These are phyloP conservation scores for Oryza brachyantha DNA, from an alignment of 176 grass and related monocot species.

Conservation along the genomic window DNA sequence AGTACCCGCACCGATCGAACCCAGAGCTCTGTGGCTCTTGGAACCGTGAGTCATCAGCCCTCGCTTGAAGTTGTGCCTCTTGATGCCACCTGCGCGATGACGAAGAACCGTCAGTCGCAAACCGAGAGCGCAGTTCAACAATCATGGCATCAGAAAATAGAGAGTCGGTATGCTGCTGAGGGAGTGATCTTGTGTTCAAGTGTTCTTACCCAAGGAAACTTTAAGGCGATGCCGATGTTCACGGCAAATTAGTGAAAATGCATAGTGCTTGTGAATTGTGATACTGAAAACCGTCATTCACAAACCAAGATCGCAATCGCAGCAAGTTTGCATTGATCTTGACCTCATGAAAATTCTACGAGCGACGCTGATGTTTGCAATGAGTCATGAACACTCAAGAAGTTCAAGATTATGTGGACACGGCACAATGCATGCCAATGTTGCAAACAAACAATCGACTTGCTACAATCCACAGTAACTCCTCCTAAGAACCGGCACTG, in stretches of 20 bases:
- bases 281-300: too few species aligned
- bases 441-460: not conserved
- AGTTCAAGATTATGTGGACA: not conserved
- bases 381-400: not conserved
- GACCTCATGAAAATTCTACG: not conserved
- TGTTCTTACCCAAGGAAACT: too few species aligned
- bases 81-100: constrained; percentile 74
- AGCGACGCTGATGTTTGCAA: not conserved
- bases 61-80: constrained; percentile 90
- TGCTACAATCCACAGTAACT: not conserved
- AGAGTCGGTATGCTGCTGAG: too few species aligned
- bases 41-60: constrained; percentile 92
- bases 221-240: too few species aligned
- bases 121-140: not conserved
- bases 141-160: not conserved
- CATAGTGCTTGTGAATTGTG: too few species aligned
- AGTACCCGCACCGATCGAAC: constrained; percentile 89
- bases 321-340: too few species aligned
- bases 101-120: not conserved
- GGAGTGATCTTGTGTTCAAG: too few species aligned
- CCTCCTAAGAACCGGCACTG: not conserved
- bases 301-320: too few species aligned
- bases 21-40: constrained; percentile 86
- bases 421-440: not conserved
- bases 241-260: too few species aligned